A percentile compares a stretch with the other conserved stretches of the same genome.
Conservation (phyloP, 371 early-diverging fungal genomes). For the Mortierella sp. region DNA sequence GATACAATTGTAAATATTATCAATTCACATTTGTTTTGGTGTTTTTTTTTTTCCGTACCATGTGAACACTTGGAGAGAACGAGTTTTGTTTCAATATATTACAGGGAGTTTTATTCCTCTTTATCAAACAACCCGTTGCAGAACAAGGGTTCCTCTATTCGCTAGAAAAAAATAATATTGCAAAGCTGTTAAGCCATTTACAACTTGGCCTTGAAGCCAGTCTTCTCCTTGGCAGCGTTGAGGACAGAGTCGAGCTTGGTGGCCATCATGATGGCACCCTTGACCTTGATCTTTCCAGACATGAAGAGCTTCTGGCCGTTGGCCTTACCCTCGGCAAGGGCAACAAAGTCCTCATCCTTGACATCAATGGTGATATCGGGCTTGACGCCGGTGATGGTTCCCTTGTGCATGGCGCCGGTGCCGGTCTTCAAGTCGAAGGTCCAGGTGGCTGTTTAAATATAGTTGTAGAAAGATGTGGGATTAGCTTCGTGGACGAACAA, state of each 20-base stretch:
- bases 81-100: constrained; percentile 2
- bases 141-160: constrained; percentile 1
- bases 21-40: no score
- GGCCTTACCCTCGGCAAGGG: constrained; percentile 86
- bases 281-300: constrained; percentile 88
- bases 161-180: neutral
- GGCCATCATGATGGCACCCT: constrained; percentile 87
- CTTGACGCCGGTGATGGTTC: constrained; percentile 69
- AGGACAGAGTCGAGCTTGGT: constrained; percentile 77
- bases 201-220: constrained; percentile 67
- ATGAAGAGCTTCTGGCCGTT: constrained; percentile 89
- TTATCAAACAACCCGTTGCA: neutral
- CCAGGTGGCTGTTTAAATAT: constrained; percentile 71
- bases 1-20: neutral
- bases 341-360: constrained; percentile 86
- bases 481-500: neutral
- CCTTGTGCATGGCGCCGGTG: constrained; percentile 65
- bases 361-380: constrained; percentile 77
- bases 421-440: constrained; percentile 81
- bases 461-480: constrained; percentile 6
- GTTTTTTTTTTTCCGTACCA: no score
- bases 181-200: constrained; percentile 54
- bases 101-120: constrained; percentile 8
- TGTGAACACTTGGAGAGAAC: no score
- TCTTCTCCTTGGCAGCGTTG: constrained; percentile 46